phyloP scores from a whole-genome alignment of 1,284 basidiomycete species.

The Trametes pubescens region DNA sequence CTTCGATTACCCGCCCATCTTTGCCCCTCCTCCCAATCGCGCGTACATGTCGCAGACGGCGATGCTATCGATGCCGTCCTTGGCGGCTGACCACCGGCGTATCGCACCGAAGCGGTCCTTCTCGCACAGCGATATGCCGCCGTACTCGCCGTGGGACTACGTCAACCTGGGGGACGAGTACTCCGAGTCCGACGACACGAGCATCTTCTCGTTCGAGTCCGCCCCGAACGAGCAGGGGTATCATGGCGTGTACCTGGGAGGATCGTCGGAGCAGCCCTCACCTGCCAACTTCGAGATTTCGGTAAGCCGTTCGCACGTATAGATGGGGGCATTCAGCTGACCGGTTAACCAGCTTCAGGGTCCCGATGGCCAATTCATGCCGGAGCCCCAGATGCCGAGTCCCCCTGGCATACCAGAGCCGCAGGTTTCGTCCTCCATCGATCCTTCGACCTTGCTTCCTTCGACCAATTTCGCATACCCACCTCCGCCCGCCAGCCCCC shows the following conservation, averaged over 20 bases:
- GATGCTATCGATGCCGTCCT: conserved; percentile 19
- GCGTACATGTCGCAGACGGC: conserved; percentile 13
- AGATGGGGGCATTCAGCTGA: not conserved
- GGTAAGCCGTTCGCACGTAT: conserved; percentile 14
- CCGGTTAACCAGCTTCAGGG: not conserved
- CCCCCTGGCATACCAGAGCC: conserved; percentile 17
- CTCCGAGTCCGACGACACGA: conserved; percentile 28
- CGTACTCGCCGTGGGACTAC: conserved; percentile 25
- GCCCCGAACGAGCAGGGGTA: conserved; percentile 19
- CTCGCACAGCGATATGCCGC: conserved; percentile 22
- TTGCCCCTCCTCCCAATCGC: conserved; percentile 14
- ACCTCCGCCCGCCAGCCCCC: conserved; percentile 23
- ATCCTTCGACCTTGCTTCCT: conserved; percentile 13
- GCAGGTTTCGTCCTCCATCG: conserved; percentile 9
- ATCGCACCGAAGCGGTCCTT: conserved; percentile 19
- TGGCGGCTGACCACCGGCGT: conserved; percentile 20
- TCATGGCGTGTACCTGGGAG: conserved; percentile 13
- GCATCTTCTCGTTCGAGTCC: conserved; percentile 28
- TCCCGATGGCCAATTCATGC: conserved; percentile 14
- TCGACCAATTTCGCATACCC: conserved; percentile 15
- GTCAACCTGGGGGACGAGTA: conserved; percentile 24
- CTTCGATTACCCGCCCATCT: conserved; percentile 14
- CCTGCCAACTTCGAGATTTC: conserved; percentile 14
- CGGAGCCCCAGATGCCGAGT: conserved; percentile 1
- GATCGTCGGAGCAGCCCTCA: conserved; percentile 21